Evolutionary conservation across 805 yeast species (phyloP).

Genomic region (Kregervanrija pseudodelftensis): DNA sequence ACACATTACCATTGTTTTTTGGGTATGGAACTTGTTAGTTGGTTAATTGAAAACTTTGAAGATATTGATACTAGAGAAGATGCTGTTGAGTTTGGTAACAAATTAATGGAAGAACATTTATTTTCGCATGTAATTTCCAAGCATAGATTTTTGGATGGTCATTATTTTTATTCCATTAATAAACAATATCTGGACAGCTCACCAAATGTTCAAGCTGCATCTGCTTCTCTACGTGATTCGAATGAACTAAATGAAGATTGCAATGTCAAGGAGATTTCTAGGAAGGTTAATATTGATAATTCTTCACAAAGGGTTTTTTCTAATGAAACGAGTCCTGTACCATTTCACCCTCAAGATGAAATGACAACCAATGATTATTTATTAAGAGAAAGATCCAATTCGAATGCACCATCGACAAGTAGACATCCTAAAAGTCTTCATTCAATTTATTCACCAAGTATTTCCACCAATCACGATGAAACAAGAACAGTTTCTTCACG

Average conservation of each 20-base stretch:
- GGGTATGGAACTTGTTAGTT: slow-evolving; percentile 79
- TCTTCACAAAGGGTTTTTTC: too few relatives aligned
- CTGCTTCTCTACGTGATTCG: slow-evolving; percentile 1
- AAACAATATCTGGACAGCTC: slow-evolving; percentile 35
- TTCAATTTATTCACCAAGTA: background rate
- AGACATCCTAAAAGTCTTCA: background rate
- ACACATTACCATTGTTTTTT: slow-evolving; percentile 69
- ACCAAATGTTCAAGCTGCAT: slow-evolving; percentile 3
- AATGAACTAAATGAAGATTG: too few relatives aligned
- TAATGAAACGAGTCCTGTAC: too few relatives aligned
- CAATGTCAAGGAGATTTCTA: too few relatives aligned
- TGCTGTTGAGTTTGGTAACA: slow-evolving; percentile 75
- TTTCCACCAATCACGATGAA: background rate
- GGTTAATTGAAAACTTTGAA: slow-evolving; percentile 73
- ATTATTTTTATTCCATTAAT: slow-evolving; percentile 74
- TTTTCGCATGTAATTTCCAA: slow-evolving; percentile 77
- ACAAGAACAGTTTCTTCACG: background rate
- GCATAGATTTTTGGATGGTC: slow-evolving; percentile 86
- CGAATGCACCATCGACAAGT: slow-evolving; percentile 2
- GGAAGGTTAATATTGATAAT: too few relatives aligned
- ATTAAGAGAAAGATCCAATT: slow-evolving; percentile 1
- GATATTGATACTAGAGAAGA: slow-evolving; percentile 80
- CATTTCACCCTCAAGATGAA: too few relatives aligned
- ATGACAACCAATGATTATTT: background rate
- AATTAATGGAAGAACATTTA: slow-evolving; percentile 61